Evolutionary conservation across 2,329 filamentous ascomycete genomes (phyloP).

Genomic region (Diaporthe eres): DNA sequence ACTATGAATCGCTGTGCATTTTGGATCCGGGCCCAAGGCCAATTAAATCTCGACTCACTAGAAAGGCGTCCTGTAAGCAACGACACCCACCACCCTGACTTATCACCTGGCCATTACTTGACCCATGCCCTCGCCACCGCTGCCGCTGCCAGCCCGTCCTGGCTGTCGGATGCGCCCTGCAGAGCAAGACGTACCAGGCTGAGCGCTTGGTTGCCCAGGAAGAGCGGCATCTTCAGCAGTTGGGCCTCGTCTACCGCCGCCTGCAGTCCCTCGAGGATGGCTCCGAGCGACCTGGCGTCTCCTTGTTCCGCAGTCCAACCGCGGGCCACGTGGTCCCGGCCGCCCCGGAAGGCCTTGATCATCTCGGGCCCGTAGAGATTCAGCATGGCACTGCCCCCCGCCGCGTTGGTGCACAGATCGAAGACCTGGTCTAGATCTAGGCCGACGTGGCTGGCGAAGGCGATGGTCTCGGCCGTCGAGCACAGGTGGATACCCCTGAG

Average conservation of each 20-base stretch:
- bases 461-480: constrained; percentile 58
- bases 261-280: constrained; percentile 52
- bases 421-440: constrained; percentile 62
- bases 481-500: constrained; percentile 61
- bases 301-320: constrained; percentile 41
- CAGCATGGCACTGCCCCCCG: constrained; percentile 58
- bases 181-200: constrained; percentile 50
- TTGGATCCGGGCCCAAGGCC: background rate
- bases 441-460: constrained; percentile 56
- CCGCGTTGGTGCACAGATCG: constrained; percentile 61
- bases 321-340: constrained; percentile 44
- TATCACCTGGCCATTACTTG: background rate
- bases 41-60: background rate
- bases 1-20: background rate
- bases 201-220: constrained; percentile 57
- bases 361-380: constrained; percentile 55
- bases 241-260: constrained; percentile 59
- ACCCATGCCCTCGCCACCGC: constrained; percentile 38
- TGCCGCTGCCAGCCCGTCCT: constrained; percentile 5
- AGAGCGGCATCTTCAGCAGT: constrained; percentile 56
- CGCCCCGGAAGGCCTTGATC: constrained; percentile 52
- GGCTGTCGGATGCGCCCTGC: background rate
- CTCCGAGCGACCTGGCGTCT: constrained; percentile 46
- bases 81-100: background rate
- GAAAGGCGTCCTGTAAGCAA: background rate